A percentile compares a stretch with the other conserved stretches of the same genome.
Evolutionary conservation across 2,329 filamentous ascomycete genomes (phyloP).

Genomic region (Sporothrix brasiliensis): DNA sequence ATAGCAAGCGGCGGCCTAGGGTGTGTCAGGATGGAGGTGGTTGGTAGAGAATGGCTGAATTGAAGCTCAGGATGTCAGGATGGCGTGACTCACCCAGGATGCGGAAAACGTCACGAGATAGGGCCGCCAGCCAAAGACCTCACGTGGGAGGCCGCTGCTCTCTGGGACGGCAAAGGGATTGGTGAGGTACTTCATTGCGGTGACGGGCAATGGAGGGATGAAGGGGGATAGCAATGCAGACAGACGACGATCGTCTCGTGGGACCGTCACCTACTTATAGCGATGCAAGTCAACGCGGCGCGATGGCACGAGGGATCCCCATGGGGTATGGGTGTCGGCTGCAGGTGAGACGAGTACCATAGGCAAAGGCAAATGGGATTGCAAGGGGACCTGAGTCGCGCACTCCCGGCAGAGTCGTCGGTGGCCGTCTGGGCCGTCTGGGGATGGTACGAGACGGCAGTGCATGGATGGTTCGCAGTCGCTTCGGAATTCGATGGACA

Average conservation of each 20-base stretch:
- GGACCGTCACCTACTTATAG: background rate
- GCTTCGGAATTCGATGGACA: too few relatives aligned
- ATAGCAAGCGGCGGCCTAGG: slow-evolving; percentile 43
- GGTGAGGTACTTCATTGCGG: slow-evolving; percentile 17
- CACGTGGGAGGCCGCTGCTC: slow-evolving; percentile 25
- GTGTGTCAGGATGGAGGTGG: background rate
- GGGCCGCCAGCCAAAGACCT: slow-evolving; percentile 28
- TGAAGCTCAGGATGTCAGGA: too few relatives aligned
- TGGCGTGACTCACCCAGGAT: background rate
- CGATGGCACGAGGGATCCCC: background rate
- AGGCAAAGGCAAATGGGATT: background rate
- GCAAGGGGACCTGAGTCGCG: slow-evolving; percentile 9
- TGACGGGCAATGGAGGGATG: too few relatives aligned
- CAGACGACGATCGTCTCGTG: background rate
- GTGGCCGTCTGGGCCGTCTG: background rate
- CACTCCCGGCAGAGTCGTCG: background rate
- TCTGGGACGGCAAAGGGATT: slow-evolving; percentile 20
- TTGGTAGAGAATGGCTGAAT: too few relatives aligned
- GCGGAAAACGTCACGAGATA: slow-evolving; percentile 26
- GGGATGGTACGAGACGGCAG: background rate
- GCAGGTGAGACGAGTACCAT: background rate
- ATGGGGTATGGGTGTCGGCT: slow-evolving; percentile 10
- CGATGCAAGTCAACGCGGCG: background rate
- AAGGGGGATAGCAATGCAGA: background rate
- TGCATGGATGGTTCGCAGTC: background rate